phyloP scores from a whole-genome alignment of 495 filamentous ascomycete genomes.

The Viridothelium virens region DNA sequence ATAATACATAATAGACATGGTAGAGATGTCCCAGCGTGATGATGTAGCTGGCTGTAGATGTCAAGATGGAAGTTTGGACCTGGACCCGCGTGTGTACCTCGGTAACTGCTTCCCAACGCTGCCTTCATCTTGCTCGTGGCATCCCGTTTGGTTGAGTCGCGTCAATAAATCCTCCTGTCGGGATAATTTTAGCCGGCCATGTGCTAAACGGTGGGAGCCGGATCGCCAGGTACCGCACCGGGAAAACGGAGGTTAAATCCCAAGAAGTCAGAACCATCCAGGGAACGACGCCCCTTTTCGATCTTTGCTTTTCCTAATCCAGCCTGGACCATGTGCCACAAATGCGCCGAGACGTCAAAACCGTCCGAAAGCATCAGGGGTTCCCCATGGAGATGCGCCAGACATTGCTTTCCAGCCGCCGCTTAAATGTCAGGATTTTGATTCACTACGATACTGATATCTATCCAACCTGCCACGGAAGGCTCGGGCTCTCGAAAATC shows the following conservation, averaged over 20 bases:
- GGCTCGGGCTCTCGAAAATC: too few relatives aligned
- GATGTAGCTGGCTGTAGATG: too few relatives aligned
- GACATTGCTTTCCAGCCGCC: too few relatives aligned
- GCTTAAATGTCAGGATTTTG: too few relatives aligned
- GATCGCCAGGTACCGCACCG: neutral
- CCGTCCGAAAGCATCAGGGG: neutral
- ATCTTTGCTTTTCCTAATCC: neutral
- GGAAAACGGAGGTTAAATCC: neutral
- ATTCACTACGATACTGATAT: too few relatives aligned
- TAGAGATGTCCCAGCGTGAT: too few relatives aligned
- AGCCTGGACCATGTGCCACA: neutral
- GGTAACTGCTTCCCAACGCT: too few relatives aligned
- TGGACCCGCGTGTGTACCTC: too few relatives aligned
- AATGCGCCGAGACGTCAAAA: neutral
- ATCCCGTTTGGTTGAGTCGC: neutral
- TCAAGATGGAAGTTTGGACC: too few relatives aligned
- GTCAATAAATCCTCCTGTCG: slow-evolving; percentile 5
- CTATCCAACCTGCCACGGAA: too few relatives aligned
- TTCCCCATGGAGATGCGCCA: neutral
- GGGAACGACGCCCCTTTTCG: neutral
- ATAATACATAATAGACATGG: too few relatives aligned
- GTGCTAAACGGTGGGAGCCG: neutral
- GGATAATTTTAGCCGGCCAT: neutral
- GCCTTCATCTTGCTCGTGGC: neutral
- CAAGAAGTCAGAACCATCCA: neutral